phyloP scores from a whole-genome alignment of 2,329 filamentous ascomycete species.

The Clarireedia sp. region DNA sequence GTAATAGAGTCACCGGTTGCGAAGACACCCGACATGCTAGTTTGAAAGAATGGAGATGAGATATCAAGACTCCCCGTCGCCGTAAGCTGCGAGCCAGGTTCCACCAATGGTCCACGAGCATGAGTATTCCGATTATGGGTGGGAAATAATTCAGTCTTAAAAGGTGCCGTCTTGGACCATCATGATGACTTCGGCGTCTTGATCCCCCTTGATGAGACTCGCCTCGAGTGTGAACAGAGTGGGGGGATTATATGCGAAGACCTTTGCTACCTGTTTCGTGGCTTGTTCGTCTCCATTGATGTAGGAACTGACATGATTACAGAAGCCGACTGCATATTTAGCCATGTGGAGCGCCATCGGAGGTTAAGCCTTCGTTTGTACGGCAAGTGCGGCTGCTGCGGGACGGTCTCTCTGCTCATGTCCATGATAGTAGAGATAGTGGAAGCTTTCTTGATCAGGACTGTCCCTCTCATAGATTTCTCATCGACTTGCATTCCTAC shows the following conservation, averaged over 20 bases:
- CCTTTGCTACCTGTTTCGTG: background rate
- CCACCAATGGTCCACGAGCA: background rate
- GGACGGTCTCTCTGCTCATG: background rate
- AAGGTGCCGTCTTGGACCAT: background rate
- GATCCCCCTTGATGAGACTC: background rate
- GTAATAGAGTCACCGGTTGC: background rate
- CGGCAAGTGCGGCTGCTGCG: background rate
- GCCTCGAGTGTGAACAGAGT: background rate
- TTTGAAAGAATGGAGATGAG: slow-evolving; percentile 1
- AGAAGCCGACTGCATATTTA: background rate
- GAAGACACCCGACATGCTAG: background rate
- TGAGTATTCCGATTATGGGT: background rate
- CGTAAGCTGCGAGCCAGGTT: background rate
- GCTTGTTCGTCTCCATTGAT: background rate
- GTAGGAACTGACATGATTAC: background rate
- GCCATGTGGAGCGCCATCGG: background rate
- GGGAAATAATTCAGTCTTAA: background rate
- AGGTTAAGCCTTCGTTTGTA: background rate
- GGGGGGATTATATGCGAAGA: background rate
- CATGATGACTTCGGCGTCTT: background rate
- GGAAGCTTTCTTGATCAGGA: too few species aligned
- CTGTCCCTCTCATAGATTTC: too few species aligned
- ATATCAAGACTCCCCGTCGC: background rate
- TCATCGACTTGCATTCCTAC: background rate
- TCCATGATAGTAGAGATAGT: too few species aligned